These are phyloP conservation scores for Aphanomyces cochlioides DNA, from an alignment of 352 stramenopile genomes.

Conservation along the genomic window DNA sequence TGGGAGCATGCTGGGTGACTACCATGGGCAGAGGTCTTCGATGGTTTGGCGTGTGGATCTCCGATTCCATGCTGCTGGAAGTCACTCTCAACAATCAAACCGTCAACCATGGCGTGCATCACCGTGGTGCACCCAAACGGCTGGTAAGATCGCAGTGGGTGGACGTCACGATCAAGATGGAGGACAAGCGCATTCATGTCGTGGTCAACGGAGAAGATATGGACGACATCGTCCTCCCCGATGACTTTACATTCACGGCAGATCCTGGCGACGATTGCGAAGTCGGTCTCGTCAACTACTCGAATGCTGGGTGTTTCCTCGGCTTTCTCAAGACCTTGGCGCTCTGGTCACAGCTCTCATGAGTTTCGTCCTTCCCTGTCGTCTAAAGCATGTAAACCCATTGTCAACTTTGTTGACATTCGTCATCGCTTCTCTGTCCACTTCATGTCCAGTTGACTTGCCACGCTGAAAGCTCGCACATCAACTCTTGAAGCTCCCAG, in stretches of 20 bases:
- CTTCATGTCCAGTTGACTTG: no score
- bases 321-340: conserved; percentile 15
- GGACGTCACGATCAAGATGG: background rate
- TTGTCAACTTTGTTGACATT: no score
- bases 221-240: conserved; percentile 1
- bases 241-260: conserved; percentile 10
- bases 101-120: background rate
- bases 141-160: background rate
- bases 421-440: no score
- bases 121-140: background rate
- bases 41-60: conserved; percentile 8
- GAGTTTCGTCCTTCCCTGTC: no score
- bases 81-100: conserved; percentile 9
- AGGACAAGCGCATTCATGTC: background rate
- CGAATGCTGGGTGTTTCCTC: background rate
- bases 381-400: no score
- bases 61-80: background rate
- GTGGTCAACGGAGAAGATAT: background rate
- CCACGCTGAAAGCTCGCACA: no score
- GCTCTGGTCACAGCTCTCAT: background rate
- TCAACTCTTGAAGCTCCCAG: no score
- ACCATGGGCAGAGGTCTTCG: background rate
- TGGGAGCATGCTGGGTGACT: conserved; percentile 10
- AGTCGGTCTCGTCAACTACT: conserved; percentile 6
- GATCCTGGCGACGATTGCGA: background rate